Base-by-base conservation (phyloP, 2,329 filamentous ascomycete species). In the Fusarium annulatum region DNA sequence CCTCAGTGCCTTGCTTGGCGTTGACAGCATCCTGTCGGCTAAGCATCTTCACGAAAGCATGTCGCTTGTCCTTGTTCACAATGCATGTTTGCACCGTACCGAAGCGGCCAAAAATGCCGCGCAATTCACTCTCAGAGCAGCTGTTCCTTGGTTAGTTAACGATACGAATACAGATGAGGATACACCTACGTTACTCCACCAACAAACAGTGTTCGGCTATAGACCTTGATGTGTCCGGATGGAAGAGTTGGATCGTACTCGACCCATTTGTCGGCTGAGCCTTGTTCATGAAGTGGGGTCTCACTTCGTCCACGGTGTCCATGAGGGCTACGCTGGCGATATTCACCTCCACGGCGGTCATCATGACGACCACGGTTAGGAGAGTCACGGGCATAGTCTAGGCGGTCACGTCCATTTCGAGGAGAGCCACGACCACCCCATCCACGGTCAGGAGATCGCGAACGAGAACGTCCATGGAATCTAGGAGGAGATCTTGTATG, bases 21-120 rank as follows among this genome's bases (percentile, higher is more conserved):
- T 82, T 86, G 67, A 97, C 88, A 19, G 96, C 96, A 82, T 97
- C 94, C 71, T 90, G 88, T 42, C 97, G 94, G 72, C 90, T 96
- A 75, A 96, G 89, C 96, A 99, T 99, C 85, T 99, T 99, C 79
- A 99, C 96, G 81, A 99, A 99, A 10, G 96, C 96, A 82, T 99
- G 96, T 23, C 96, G 93, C 85, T 98, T 99, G 80, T 99, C 96
- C 79, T 94, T 93, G 85, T 99, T 98, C 75, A 98, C 95, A 74
- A 99, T 99, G 83, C 96, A 98, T 3, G 96, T 98, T 83, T 99
- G 96, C 8, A 99, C 96, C 60, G 91, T 87, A 67, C 96, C 96
- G 80, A 92, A 97, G 51, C 91, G 91, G 78, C 86, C 87, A 82
- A 99, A 99, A 49, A 97, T 91, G 57, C 85, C 85, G 60, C 95